These are phyloP conservation scores for Gaultheria prostrata DNA, from an alignment of 148 eudicot species.

Conservation along the genomic window DNA sequence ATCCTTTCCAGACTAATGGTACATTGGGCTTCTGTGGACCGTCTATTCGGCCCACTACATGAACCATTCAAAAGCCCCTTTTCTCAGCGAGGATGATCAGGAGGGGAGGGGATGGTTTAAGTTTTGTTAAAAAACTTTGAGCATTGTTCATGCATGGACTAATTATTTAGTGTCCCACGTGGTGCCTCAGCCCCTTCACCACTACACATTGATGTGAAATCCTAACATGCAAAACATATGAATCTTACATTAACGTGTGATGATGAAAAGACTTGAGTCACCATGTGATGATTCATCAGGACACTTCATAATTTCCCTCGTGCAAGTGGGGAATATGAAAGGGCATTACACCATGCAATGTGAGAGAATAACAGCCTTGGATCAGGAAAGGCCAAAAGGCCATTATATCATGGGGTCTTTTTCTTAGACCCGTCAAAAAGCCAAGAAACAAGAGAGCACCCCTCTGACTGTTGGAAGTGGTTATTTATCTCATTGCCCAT, in stretches of 20 bases:
- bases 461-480: background rate
- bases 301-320: background rate
- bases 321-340: background rate
- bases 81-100: background rate
- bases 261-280: no score
- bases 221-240: no score
- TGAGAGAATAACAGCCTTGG: background rate
- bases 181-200: no score
- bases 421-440: background rate
- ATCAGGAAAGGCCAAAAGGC: background rate
- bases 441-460: background rate
- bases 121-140: background rate
- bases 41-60: no score
- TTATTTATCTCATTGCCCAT: constrained; percentile 2
- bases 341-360: background rate
- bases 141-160: background rate
- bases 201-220: no score
- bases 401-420: background rate
- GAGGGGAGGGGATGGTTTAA: background rate
- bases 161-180: no score
- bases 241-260: no score
- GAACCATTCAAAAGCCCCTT: background rate
- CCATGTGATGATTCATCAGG: no score
- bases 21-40: no score
- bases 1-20: no score